These are phyloP conservation scores for Mimosa bimucronata DNA, from an alignment of 306 rosid genomes.

Conservation along the genomic window DNA sequence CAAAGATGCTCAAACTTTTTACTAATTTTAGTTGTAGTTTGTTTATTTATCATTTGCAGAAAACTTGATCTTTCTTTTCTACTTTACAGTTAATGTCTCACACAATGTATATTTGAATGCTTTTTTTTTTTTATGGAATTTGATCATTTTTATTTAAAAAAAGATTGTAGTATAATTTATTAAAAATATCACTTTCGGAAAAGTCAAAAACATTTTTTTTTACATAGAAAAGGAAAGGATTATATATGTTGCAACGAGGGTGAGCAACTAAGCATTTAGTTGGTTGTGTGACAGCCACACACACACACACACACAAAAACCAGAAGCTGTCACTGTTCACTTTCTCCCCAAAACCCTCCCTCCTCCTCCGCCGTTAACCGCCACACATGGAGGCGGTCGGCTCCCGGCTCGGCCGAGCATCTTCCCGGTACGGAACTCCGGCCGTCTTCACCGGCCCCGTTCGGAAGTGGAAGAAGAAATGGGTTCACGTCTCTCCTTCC, in stretches of 20 bases:
- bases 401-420: conserved; percentile 83
- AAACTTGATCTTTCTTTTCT: no score
- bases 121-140: no score
- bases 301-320: no score
- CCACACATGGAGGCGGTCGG: conserved; percentile 80
- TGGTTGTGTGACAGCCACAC: no score
- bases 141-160: no score
- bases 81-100: no score
- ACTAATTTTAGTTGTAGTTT: no score
- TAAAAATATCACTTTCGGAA: not conserved
- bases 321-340: not conserved
- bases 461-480: conserved; percentile 93
- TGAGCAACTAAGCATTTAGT: conserved; percentile 9
- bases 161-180: no score
- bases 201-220: not conserved
- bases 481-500: conserved; percentile 76
- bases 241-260: not conserved
- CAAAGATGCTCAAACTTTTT: no score
- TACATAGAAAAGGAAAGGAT: not conserved
- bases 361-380: conserved; percentile 5
- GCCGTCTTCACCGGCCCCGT: conserved; percentile 94
- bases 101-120: no score
- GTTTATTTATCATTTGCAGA: no score
- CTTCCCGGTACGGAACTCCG: conserved; percentile 91
- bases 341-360: conserved; percentile 9